Conservation (phyloP, 2,329 filamentous ascomycete genomes). For the Paraconiothyrium brasiliense region DNA sequence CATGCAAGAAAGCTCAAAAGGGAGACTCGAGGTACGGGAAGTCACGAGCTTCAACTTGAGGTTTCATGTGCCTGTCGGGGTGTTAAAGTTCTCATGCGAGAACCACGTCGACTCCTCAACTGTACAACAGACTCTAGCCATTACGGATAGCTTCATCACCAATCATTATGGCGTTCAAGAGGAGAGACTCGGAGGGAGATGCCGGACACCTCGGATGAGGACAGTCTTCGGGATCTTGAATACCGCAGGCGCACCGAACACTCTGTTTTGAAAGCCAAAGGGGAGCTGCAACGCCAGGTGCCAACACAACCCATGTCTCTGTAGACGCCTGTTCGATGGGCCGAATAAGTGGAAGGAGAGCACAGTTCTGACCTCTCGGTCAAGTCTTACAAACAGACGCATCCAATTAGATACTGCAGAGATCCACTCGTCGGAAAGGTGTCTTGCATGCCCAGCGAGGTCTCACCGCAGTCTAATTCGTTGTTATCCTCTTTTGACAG, state of each 20-base stretch:
- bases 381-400: constrained; percentile 58
- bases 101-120: constrained; percentile 78
- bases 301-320: constrained; percentile 40
- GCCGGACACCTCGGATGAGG: constrained; percentile 60
- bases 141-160: constrained; percentile 64
- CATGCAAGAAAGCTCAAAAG: constrained; percentile 48
- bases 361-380: constrained; percentile 40
- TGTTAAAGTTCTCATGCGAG: constrained; percentile 76
- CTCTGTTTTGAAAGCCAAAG: constrained; percentile 23
- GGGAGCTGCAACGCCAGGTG: constrained; percentile 49
- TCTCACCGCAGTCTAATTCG: constrained; percentile 49
- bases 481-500: constrained; percentile 41
- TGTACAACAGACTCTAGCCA: constrained; percentile 78
- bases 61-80: constrained; percentile 77
- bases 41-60: constrained; percentile 60
- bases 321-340: constrained; percentile 42
- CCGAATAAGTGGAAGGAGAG: constrained; percentile 46
- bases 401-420: constrained; percentile 42
- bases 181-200: constrained; percentile 62
- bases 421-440: constrained; percentile 69
- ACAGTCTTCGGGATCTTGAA: constrained; percentile 62
- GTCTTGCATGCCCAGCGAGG: constrained; percentile 62
- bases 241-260: constrained; percentile 25
- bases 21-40: constrained; percentile 57
- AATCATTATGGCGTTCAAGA: constrained; percentile 45